These are phyloP conservation scores for Bocquillonia castaneifolia DNA, from an alignment of 441 rosid genomes.

Conservation along the genomic window DNA sequence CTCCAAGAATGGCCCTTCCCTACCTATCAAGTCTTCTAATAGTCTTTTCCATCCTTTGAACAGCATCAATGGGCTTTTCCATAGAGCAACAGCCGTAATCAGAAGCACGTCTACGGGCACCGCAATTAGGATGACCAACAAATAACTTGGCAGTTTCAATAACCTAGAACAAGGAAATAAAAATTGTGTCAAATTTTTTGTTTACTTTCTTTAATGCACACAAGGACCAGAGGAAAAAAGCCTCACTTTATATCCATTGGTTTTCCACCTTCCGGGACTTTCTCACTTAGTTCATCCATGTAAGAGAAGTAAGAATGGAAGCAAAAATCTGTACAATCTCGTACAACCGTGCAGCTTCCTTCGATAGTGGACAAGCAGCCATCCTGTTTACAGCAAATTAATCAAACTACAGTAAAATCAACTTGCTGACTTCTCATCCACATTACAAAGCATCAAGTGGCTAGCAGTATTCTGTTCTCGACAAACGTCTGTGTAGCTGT, in stretches of 20 bases:
- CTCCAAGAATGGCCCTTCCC: slow-evolving; percentile 90
- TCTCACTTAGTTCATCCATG: slow-evolving; percentile 77
- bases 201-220: neutral
- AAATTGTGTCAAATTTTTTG: neutral
- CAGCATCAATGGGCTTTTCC: slow-evolving; percentile 84
- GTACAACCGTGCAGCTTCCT: slow-evolving; percentile 66
- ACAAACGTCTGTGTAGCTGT: too few species aligned
- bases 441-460: neutral
- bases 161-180: slow-evolving; percentile 38
- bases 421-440: neutral
- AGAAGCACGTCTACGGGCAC: slow-evolving; percentile 53
- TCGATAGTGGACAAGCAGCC: slow-evolving; percentile 57
- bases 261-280: slow-evolving; percentile 40
- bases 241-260: slow-evolving; percentile 59
- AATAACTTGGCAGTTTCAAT: slow-evolving; percentile 53
- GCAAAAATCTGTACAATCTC: slow-evolving; percentile 73
- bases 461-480: too few species aligned
- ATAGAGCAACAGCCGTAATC: slow-evolving; percentile 59
- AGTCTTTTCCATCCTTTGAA: slow-evolving; percentile 85
- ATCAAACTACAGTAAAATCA: neutral
- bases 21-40: slow-evolving; percentile 75
- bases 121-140: slow-evolving; percentile 57
- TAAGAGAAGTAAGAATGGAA: slow-evolving; percentile 84
- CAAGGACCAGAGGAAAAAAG: neutral
- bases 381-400: slow-evolving; percentile 36